Percentiles rank a stretch among this genome's conserved stretches.
Evolutionary conservation across 768 basidiomycete species (phyloP).

Genomic region (Suillus placidus): DNA sequence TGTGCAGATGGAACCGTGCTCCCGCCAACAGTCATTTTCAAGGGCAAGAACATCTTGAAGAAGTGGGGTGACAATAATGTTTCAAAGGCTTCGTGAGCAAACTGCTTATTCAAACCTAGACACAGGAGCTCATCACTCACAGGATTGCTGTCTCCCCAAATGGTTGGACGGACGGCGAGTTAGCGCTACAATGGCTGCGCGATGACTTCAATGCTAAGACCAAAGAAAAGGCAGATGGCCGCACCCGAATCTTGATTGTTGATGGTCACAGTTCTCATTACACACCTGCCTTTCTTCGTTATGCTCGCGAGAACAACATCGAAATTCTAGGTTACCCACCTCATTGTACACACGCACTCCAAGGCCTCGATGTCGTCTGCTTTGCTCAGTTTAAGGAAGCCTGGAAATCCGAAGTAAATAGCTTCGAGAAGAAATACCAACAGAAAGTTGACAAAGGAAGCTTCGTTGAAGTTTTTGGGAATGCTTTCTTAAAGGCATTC

Average conservation of each 20-base stretch:
- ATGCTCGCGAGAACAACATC: conserved; percentile 39
- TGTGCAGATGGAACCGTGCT: conserved; percentile 42
- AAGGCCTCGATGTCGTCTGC: conserved; percentile 32
- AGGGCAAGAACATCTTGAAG: conserved; percentile 34
- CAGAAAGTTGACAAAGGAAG: conserved; percentile 28
- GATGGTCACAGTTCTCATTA: conserved; percentile 49
- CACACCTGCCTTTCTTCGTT: conserved; percentile 36
- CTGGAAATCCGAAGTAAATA: conserved; percentile 20
- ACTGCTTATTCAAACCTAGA: not conserved
- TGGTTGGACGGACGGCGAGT: conserved; percentile 25
- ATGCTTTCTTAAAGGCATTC: conserved; percentile 32
- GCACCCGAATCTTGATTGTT: conserved; percentile 35
- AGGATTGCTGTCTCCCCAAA: conserved; percentile 23
- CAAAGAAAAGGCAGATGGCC: conserved; percentile 36
- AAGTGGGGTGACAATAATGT: conserved; percentile 42
- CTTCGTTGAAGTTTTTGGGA: conserved; percentile 31
- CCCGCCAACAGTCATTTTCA: conserved; percentile 41
- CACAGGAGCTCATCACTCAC: not conserved
- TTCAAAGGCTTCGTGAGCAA: conserved; percentile 35
- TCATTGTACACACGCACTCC: conserved; percentile 20
- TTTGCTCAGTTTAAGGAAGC: conserved; percentile 23
- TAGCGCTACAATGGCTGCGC: conserved; percentile 21
- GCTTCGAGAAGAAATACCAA: conserved; percentile 14
- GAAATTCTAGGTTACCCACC: conserved; percentile 39
- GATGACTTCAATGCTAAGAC: conserved; percentile 38